phyloP scores from a whole-genome alignment of 2,329 filamentous ascomycete genomes.

The Akanthomyces dipterigenus region DNA sequence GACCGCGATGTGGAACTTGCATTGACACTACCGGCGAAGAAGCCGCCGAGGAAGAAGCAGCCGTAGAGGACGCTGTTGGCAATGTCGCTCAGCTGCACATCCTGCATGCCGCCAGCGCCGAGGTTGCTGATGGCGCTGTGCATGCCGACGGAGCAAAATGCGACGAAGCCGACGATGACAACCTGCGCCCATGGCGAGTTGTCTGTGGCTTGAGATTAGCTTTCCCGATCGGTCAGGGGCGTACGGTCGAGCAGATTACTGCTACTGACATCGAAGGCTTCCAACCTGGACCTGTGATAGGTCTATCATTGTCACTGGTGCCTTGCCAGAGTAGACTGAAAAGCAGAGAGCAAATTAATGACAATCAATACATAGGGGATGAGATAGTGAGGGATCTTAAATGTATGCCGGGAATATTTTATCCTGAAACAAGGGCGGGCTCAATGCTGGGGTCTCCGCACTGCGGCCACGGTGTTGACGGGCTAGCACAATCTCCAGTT shows the following conservation, averaged over 20 bases:
- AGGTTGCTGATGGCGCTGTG: constrained; percentile 15
- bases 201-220: constrained; percentile 4
- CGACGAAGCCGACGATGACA: constrained; percentile 18
- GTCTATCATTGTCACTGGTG: not conserved
- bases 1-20: constrained; percentile 6
- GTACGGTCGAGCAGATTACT: not conserved
- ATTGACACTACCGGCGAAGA: constrained; percentile 64
- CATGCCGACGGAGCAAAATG: constrained; percentile 20
- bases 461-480: not conserved
- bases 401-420: not conserved
- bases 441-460: not conserved
- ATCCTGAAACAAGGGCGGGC: not conserved
- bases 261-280: not conserved
- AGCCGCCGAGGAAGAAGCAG: constrained; percentile 55
- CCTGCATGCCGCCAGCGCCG: constrained; percentile 10
- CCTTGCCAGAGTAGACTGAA: not conserved
- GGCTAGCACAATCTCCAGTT: not conserved
- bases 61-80: constrained; percentile 38
- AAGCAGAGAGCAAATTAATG: not conserved
- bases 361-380: not conserved
- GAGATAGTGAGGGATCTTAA: not conserved
- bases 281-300: constrained; percentile 2
- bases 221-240: not conserved
- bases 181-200: constrained; percentile 17
- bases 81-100: constrained; percentile 12